phyloP scores from a whole-genome alignment of 2,329 filamentous ascomycete genomes.

The Amesomyces nigricolor region DNA sequence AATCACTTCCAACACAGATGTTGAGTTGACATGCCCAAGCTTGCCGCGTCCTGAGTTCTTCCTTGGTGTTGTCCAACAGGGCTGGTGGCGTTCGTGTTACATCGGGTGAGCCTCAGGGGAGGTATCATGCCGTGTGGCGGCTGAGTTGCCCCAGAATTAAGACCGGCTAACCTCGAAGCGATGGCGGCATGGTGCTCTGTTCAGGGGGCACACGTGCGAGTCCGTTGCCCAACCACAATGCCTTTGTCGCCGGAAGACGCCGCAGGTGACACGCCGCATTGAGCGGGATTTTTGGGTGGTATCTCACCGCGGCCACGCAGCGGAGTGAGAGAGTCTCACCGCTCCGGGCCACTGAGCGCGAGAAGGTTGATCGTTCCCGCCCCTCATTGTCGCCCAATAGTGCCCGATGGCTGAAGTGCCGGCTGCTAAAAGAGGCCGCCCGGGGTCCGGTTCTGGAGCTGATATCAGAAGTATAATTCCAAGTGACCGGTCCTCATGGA shows the following conservation, averaged over 20 bases:
- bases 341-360: neutral
- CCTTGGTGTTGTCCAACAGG: too few relatives aligned
- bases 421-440: neutral
- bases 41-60: too few relatives aligned
- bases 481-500: neutral
- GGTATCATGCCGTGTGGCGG: too few relatives aligned
- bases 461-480: neutral
- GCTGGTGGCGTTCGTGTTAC: too few relatives aligned
- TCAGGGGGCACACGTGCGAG: slow-evolving; percentile 14
- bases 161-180: slow-evolving; percentile 16
- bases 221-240: slow-evolving; percentile 15
- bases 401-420: neutral
- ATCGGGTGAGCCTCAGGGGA: too few relatives aligned
- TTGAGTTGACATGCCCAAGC: too few relatives aligned
- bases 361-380: slow-evolving; percentile 1
- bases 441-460: neutral
- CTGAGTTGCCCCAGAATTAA: slow-evolving; percentile 3
- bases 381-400: neutral
- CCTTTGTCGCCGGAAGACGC: slow-evolving; percentile 4
- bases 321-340: slow-evolving; percentile 11
- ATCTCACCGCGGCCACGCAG: slow-evolving; percentile 1
- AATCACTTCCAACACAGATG: neutral
- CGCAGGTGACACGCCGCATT: slow-evolving; percentile 15
- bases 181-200: slow-evolving; percentile 12
- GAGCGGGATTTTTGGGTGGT: slow-evolving; percentile 8